phyloP scores from a whole-genome alignment of 1,284 basidiomycete genomes.

The Boletus albobrunnescens region DNA sequence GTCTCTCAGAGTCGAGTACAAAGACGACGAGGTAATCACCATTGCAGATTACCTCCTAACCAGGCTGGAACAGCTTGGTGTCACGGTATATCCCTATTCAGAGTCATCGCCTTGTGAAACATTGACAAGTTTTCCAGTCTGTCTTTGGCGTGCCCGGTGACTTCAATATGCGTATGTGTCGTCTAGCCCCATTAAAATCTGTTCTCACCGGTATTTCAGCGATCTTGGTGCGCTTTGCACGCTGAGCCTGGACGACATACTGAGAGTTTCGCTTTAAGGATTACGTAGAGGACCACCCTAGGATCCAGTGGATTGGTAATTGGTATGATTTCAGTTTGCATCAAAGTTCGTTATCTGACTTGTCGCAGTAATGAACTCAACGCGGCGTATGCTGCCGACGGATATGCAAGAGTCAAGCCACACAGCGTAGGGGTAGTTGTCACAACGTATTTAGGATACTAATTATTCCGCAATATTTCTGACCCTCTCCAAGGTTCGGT shows the following conservation, averaged over 20 bases:
- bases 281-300: constrained; percentile 77
- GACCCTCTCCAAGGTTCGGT: constrained; percentile 64
- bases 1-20: constrained; percentile 34
- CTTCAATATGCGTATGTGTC: constrained; percentile 71
- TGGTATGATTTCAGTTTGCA: constrained; percentile 47
- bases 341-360: constrained; percentile 1
- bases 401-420: constrained; percentile 84
- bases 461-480: not conserved
- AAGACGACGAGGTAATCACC: constrained; percentile 47
- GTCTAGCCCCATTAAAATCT: not conserved
- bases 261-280: constrained; percentile 47
- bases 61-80: constrained; percentile 64
- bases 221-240: constrained; percentile 49
- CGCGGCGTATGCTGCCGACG: constrained; percentile 90
- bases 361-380: constrained; percentile 75
- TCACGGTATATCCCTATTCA: constrained; percentile 43
- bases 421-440: constrained; percentile 68
- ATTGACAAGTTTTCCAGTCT: constrained; percentile 36
- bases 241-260: not conserved
- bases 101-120: not conserved
- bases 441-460: constrained; percentile 56
- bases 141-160: constrained; percentile 92
- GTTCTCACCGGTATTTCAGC: constrained; percentile 14
- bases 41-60: constrained; percentile 71
- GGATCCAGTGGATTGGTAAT: constrained; percentile 87